Conservation (phyloP, 345 rosid genomes). For the Brassica nigra region DNA sequence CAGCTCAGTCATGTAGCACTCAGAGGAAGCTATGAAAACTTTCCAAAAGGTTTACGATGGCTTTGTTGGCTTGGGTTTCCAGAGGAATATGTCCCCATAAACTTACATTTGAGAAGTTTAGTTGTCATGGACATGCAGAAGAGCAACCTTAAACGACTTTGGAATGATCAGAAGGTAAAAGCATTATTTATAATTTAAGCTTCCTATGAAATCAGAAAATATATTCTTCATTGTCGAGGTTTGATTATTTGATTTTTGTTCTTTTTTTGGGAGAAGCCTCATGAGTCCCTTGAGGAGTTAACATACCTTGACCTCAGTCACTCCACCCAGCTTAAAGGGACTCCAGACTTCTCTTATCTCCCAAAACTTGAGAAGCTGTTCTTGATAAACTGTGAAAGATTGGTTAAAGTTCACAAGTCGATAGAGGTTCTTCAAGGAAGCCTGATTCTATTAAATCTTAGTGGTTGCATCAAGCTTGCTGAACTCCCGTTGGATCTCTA, state of each 20-base stretch:
- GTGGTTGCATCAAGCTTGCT: conserved; percentile 1
- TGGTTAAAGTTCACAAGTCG: conserved; percentile 15
- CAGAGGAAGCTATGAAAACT: conserved; percentile 6
- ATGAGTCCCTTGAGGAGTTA: background rate
- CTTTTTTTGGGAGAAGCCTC: background rate
- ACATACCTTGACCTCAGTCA: conserved; percentile 30
- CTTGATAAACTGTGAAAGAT: background rate
- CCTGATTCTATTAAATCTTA: conserved; percentile 16
- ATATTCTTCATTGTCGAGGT: background rate
- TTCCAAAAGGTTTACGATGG: background rate
- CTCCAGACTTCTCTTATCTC: conserved; percentile 16
- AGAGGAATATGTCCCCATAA: background rate
- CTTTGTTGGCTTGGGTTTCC: background rate
- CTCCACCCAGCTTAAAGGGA: background rate
- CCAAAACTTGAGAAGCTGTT: conserved; percentile 34
- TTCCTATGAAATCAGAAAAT: background rate
- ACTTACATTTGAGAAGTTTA: background rate
- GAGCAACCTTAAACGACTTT: background rate
- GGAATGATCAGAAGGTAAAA: background rate
- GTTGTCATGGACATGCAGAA: background rate
- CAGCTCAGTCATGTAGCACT: conserved; percentile 10
- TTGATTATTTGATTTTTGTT: background rate
- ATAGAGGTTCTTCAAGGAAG: conserved; percentile 4
- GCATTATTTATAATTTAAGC: background rate
- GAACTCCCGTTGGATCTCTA: conserved; percentile 11